Evolutionary conservation across 2,329 filamentous ascomycete species (phyloP).

Genomic region (Lasiodiplodia hormozganensis): DNA sequence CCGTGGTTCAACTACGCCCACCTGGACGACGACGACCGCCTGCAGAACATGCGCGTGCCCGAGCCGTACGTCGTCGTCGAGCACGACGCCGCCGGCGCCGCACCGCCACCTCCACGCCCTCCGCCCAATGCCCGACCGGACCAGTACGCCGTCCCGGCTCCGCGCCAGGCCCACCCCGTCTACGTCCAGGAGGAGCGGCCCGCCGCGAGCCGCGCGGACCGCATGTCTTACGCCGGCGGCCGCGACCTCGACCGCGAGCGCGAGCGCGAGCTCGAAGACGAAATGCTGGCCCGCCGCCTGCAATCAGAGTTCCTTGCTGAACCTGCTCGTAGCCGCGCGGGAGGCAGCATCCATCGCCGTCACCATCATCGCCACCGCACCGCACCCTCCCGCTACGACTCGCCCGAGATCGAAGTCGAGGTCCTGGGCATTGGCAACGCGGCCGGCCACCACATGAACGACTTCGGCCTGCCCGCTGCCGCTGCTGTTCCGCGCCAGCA

Average conservation of each 20-base stretch:
- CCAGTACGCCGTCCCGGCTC: constrained; percentile 44
- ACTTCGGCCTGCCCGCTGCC: constrained; percentile 45
- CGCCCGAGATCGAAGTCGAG: constrained; percentile 44
- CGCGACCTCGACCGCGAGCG: constrained; percentile 41
- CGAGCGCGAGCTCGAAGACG: constrained; percentile 51
- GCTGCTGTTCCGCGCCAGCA: constrained; percentile 28
- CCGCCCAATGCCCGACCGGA: constrained; percentile 32
- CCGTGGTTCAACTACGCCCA: constrained; percentile 74
- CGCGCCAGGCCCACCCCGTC: constrained; percentile 32
- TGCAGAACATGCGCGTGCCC: constrained; percentile 37
- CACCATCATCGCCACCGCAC: constrained; percentile 7
- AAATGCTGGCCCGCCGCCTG: constrained; percentile 59
- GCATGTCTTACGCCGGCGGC: constrained; percentile 38
- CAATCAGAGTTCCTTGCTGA: constrained; percentile 52
- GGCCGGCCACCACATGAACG: constrained; percentile 66
- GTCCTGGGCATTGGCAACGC: constrained; percentile 61
- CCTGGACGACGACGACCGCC: constrained; percentile 59
- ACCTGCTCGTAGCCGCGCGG: constrained; percentile 31
- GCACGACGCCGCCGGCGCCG: constrained; percentile 44
- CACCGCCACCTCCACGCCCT: constrained; percentile 39
- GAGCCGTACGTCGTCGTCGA: constrained; percentile 60
- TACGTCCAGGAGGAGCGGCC: constrained; percentile 40
- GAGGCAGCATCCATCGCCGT: constrained; percentile 39
- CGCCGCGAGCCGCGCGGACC: constrained; percentile 36
- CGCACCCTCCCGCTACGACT: constrained; percentile 6